Conservation (phyloP, 768 basidiomycete species). For the Mycena leptocephala region DNA sequence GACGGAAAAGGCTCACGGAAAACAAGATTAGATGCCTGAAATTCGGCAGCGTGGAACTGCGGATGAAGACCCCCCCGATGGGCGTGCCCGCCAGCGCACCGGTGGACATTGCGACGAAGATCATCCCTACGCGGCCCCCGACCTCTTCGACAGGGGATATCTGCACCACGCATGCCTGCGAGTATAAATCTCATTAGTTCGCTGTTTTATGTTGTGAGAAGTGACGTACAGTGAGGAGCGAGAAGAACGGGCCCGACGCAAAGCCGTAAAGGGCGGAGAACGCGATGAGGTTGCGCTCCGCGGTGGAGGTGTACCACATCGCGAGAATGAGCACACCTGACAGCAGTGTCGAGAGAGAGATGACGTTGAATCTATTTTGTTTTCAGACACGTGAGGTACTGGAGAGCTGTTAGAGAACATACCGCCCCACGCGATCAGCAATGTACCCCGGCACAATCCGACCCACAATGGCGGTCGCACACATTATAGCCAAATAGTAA, state of each 20-base stretch:
- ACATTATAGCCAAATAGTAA: conserved; percentile 45
- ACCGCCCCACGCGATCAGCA: conserved; percentile 44
- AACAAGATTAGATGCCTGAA: conserved; percentile 44
- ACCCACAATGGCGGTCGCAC: conserved; percentile 43
- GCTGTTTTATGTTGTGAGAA: neutral
- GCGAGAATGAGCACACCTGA: conserved; percentile 42
- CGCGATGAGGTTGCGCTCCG: conserved; percentile 39
- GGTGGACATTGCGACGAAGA: conserved; percentile 42
- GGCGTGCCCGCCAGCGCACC: conserved; percentile 45
- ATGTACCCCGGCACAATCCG: conserved; percentile 43
- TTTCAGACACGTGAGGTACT: too few relatives aligned
- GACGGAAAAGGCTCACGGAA: conserved; percentile 32
- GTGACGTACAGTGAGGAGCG: conserved; percentile 36
- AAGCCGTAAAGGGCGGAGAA: conserved; percentile 45
- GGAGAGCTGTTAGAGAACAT: conserved; percentile 11
- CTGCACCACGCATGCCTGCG: conserved; percentile 38
- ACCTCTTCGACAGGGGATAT: conserved; percentile 44
- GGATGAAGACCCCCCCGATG: conserved; percentile 42
- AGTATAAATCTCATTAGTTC: neutral
- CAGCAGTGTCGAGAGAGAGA: conserved; percentile 29
- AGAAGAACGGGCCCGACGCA: conserved; percentile 44
- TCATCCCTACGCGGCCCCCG: conserved; percentile 45
- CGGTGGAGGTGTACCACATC: conserved; percentile 42
- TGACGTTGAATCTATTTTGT: conserved; percentile 39
- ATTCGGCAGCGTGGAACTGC: conserved; percentile 26